These are phyloP conservation scores for Inonotus hispidus DNA, from an alignment of 1,284 basidiomycete species.

Conservation along the genomic window DNA sequence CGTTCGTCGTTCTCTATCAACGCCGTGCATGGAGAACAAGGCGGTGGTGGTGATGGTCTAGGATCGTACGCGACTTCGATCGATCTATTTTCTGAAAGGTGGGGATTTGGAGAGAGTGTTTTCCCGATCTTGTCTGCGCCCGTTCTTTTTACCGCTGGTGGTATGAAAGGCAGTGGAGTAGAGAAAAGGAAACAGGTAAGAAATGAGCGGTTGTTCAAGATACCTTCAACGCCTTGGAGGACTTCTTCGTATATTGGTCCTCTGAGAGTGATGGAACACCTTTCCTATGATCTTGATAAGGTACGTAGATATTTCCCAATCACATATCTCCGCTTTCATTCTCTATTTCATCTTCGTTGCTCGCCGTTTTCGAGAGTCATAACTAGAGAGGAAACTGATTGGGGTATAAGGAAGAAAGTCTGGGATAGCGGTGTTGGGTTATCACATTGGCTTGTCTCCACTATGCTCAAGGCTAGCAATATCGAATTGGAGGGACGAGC, in stretches of 20 bases:
- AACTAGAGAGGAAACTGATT: background rate
- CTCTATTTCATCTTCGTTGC: background rate
- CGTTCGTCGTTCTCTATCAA: constrained; percentile 20
- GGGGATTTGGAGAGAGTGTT: constrained; percentile 30
- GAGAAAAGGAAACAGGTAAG: constrained; percentile 57
- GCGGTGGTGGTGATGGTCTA: background rate
- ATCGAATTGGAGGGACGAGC: background rate
- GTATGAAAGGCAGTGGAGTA: constrained; percentile 13
- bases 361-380: background rate
- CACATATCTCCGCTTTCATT: too few species aligned
- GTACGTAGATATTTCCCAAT: constrained; percentile 34
- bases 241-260: constrained; percentile 4
- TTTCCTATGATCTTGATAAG: constrained; percentile 86
- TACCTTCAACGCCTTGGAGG: constrained; percentile 2
- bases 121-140: constrained; percentile 66
- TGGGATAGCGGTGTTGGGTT: constrained; percentile 88
- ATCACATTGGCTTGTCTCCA: constrained; percentile 60
- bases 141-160: constrained; percentile 37
- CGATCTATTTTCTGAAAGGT: constrained; percentile 13
- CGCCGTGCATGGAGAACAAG: too few species aligned
- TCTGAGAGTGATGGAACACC: constrained; percentile 67
- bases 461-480: background rate
- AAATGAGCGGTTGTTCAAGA: constrained; percentile 55
- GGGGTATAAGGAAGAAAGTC: constrained; percentile 60
- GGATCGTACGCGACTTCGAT: constrained; percentile 1